A percentile compares a stretch with the other conserved stretches of the same genome.
phyloP scores from a whole-genome alignment of 2,329 filamentous ascomycete species.

The Hypoxylon sp. region DNA sequence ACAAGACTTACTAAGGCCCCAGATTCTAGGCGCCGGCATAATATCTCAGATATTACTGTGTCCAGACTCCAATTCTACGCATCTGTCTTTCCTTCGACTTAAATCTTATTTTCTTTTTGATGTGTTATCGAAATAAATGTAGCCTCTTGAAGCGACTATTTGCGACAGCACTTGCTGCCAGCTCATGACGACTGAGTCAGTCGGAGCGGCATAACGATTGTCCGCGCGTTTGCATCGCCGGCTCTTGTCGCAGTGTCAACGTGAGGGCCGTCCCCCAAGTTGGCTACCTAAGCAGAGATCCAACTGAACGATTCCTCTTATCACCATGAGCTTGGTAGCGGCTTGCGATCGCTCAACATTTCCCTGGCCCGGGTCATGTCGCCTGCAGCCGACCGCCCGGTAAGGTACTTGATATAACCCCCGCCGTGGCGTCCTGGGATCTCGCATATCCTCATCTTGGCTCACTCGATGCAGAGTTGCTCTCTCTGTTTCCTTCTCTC shows the following conservation, averaged over 20 bases:
- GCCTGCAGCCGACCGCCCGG: background rate
- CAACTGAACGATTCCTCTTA: background rate
- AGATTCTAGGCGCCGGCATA: background rate
- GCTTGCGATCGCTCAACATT: background rate
- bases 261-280: background rate
- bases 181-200: background rate
- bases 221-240: background rate
- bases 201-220: background rate
- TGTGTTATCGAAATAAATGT: no score
- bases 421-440: no score
- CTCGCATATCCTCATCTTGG: background rate
- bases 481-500: conserved; percentile 37
- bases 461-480: conserved; percentile 36
- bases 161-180: background rate
- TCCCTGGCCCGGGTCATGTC: background rate
- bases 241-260: background rate
- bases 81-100: background rate
- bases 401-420: no score
- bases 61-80: background rate
- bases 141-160: no score
- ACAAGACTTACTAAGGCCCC: background rate
- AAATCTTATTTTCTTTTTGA: background rate
- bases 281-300: background rate
- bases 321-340: background rate
- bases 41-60: background rate